Base-by-base conservation (phyloP, 176 grass and related monocot genomes). In the Calamus simplicifolius region DNA sequence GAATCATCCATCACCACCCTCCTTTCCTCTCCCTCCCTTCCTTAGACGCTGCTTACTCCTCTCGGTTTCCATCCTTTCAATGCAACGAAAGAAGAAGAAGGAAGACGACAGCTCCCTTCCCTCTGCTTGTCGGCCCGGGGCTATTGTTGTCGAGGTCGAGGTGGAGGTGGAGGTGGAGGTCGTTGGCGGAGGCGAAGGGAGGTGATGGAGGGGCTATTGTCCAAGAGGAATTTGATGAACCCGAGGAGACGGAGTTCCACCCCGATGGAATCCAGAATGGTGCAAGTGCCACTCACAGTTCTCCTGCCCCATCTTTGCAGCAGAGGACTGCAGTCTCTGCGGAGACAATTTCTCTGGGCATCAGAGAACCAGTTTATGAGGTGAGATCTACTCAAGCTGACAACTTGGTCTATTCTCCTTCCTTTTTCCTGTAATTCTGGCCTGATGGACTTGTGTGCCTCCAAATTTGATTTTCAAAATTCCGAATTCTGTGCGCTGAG, bases 291-390 rank as follows among this genome's bases (percentile, higher is more conserved):
- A 43, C 35, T 13, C 35, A 12, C 10, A 13, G 35, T 43, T 43
- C 35, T 43, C 35, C 0, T 43, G 35, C 8, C 35, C 10, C 2
- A 43, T 43, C 35, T 12, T 43, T 2, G 35, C 35, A 8, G 28
- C 58, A 27, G 70, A 59, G 25, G 56, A 71, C 2, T 4, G 5
- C 25, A 31, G 25, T 27, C 5, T 70, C 83, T 26, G 63, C 66
- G 16, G 91, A 96, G 62, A 85, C 82, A 52, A 48, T 80, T 26
- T 90, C 91, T 50, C 91, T 96, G 2, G 84, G 91, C 27, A 77
- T 96, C 75, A 90, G 56, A 79, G 86, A 90, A 51, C 86, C 91
- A 17, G 83, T 80, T n/a, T 96, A 96, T 67, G 91, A 90, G 86
- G 90, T 95, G 73, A n/a, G n/a, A 19, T 49, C 19, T 27, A 29